A percentile compares a stretch with the other conserved stretches of the same genome.
Conservation (phyloP, 2,329 filamentous ascomycete genomes). For the Colletotrichum salicis region DNA sequence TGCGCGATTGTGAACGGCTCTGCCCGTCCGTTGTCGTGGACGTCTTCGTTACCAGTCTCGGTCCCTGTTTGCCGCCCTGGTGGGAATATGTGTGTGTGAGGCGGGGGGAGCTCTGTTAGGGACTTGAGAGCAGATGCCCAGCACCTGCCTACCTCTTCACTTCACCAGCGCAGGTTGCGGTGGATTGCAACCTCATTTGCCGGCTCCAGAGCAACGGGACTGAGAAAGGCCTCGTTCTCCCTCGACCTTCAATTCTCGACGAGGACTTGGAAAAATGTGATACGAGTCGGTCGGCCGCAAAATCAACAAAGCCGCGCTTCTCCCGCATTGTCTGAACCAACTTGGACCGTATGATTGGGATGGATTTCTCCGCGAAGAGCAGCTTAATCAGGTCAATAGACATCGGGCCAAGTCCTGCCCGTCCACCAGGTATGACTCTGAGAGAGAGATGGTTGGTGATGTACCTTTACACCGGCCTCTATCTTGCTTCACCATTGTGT, state of each 20-base stretch:
- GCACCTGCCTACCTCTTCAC: neutral
- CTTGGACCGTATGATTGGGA: neutral
- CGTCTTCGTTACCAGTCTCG: constrained; percentile 15
- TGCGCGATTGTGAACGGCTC: constrained; percentile 18
- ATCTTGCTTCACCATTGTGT: neutral
- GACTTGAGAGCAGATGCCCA: neutral
- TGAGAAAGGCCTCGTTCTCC: constrained; percentile 16
- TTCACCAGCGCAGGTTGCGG: neutral
- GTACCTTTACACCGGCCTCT: neutral
- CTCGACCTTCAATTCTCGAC: neutral
- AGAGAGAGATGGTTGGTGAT: neutral
- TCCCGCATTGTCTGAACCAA: neutral
- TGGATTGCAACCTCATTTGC: constrained; percentile 12
- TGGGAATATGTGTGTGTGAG: constrained; percentile 9
- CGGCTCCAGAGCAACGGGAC: constrained; percentile 15
- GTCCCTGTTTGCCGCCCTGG: constrained; percentile 26
- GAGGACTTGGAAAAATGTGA: constrained; percentile 2
- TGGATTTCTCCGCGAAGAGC: constrained; percentile 6
- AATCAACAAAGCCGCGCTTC: constrained; percentile 13
- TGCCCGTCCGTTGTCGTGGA: constrained; percentile 19
- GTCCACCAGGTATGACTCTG: constrained; percentile 5
- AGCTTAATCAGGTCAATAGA: constrained; percentile 9
- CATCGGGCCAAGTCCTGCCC: constrained; percentile 10
- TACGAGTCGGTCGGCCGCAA: constrained; percentile 1
- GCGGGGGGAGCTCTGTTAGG: constrained; percentile 16